These are phyloP conservation scores for Diddensiella santjacobensis DNA, from an alignment of 805 yeast genomes.

Conservation along the genomic window DNA sequence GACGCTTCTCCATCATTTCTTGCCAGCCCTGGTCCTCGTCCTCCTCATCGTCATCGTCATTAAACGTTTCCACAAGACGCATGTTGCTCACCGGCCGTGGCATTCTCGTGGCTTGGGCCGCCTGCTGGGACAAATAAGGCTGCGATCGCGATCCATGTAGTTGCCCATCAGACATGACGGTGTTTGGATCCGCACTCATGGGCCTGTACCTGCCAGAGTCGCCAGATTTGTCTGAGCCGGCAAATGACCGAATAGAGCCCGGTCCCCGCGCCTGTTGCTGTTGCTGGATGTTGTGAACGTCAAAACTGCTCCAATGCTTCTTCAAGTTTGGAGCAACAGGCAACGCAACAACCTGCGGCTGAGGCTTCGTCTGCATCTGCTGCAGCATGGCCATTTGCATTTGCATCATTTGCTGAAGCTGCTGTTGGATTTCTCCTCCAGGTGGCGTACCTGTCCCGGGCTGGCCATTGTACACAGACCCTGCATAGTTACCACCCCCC, in stretches of 20 bases:
- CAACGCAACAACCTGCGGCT: background rate
- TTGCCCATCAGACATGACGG: background rate
- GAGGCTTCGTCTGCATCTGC: constrained; percentile 20
- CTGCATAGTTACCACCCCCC: constrained; percentile 6
- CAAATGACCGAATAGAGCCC: constrained; percentile 22
- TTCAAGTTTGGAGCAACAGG: constrained; percentile 5
- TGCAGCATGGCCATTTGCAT: constrained; percentile 32
- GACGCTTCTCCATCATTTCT: constrained; percentile 24
- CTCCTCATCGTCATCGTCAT: constrained; percentile 25
- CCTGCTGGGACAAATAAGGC: constrained; percentile 2
- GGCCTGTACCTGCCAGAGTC: constrained; percentile 8
- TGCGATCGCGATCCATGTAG: constrained; percentile 3
- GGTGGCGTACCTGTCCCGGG: constrained; percentile 1
- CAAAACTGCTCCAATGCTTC: constrained; percentile 20
- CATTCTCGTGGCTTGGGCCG: constrained; percentile 1
- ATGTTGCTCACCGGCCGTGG: constrained; percentile 8
- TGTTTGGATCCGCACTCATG: background rate
- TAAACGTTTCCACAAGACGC: constrained; percentile 7
- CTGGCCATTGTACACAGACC: constrained; percentile 14
- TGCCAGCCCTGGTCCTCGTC: constrained; percentile 27
- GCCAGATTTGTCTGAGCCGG: constrained; percentile 17
- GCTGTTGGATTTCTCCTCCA: constrained; percentile 28
- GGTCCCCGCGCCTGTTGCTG: constrained; percentile 13
- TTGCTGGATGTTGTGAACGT: constrained; percentile 9
- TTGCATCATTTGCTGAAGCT: constrained; percentile 33